Evolutionary conservation across 1,139 yeast species (phyloP), one percentile per base, ranked within the genome.

Genomic region (Geotrichum bryndzae): DNA sequence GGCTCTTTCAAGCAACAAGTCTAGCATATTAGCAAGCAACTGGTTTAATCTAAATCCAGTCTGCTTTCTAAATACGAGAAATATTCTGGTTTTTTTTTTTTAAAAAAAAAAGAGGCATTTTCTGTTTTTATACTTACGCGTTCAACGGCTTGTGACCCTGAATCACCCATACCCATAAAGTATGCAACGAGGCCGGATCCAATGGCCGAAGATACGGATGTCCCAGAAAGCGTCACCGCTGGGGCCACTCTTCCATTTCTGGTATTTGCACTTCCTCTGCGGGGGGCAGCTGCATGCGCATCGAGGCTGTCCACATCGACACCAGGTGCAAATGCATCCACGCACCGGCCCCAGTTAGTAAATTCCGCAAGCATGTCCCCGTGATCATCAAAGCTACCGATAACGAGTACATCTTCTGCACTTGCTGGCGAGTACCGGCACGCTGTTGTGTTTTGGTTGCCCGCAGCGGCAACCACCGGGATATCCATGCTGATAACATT

Each of bases 291-390:
- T 22, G 68, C 54, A 22, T 29, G 48, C 11, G 54, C 54, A 25
- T 60, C 61, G 5, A 72, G 66, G 82, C 80, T 68, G 86, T 84
- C 59, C 72, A 91, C 86, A 56, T 79, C 77, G 0, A 87, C 88
- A 0, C 97, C 97, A 53, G 94, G 83, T 0, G 96, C 91, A 75
- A 88, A 87, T 0, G 88, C 79, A 71, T 90, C 91, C 3, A 91
- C 96, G 73, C 97, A 90, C 33, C 80, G 79, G 0, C 96, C 97
- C 94, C 95, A 90, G 69, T 91, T 90, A 13, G 95, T 84, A 68
- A 90, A 91, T 2, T 81, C 73, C 0, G 97, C 94, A 51, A 90
- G 77, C 0, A 79, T 70, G 67, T 90, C 96, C 7, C 80, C 79
- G 50, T 80, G 72, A 69, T 88, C 96, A 71, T 90, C 95, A 58